A percentile compares a stretch with the other conserved stretches of the same genome.
These are phyloP conservation scores for Talaromyces proteolyticus DNA, from an alignment of 495 filamentous ascomycete genomes.

Conservation along the genomic window DNA sequence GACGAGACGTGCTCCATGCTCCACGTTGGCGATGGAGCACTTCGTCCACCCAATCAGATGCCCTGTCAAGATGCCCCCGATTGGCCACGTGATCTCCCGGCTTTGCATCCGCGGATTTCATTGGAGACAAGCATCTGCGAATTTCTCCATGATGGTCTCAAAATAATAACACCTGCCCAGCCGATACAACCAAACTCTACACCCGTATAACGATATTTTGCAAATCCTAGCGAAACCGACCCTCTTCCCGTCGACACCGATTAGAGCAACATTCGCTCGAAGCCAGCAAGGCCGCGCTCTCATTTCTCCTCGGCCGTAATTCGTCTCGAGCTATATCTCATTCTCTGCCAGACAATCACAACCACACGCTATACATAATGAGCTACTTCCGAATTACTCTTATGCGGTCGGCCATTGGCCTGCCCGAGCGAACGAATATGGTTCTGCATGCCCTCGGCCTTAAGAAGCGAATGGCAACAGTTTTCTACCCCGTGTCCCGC, in stretches of 20 bases:
- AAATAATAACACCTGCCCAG: too few species aligned
- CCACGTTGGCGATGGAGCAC: not conserved
- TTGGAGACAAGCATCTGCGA: not conserved
- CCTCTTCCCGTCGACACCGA: too few species aligned
- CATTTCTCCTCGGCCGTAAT: not conserved
- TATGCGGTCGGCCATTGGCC: constrained; percentile 86
- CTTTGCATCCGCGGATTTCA: not conserved
- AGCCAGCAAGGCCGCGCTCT: too few species aligned
- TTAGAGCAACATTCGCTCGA: too few species aligned
- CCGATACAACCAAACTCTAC: too few species aligned
- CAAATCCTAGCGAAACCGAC: too few species aligned
- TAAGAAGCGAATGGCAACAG: constrained; percentile 77
- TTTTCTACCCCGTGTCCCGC: constrained; percentile 83
- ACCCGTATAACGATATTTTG: too few species aligned
- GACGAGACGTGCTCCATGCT: not conserved
- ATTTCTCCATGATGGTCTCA: too few species aligned
- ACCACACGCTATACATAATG: constrained; percentile 47
- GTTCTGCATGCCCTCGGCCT: constrained; percentile 87
- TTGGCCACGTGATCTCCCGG: not conserved
- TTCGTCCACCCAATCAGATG: not conserved
- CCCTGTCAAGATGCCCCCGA: not conserved
- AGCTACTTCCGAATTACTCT: constrained; percentile 94
- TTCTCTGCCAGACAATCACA: not conserved
- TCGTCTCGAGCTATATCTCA: too few species aligned
- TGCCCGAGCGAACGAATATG: constrained; percentile 73